phyloP scores from a whole-genome alignment of 495 filamentous ascomycete species.

The Trichocladium antarcticum region DNA sequence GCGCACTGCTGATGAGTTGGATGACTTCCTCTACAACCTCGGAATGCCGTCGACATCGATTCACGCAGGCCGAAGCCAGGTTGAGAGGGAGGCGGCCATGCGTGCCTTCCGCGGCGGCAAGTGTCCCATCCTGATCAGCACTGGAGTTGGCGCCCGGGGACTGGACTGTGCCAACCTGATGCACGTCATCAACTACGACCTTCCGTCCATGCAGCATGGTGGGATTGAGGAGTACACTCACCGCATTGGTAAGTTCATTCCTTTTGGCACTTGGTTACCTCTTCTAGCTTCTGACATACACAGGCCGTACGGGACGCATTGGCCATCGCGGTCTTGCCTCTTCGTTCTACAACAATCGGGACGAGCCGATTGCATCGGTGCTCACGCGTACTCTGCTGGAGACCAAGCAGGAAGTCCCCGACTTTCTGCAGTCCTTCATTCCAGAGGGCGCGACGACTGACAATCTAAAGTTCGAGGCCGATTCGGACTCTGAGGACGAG shows the following conservation, averaged over 20 bases:
- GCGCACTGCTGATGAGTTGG: conserved; percentile 61
- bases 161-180: conserved; percentile 76
- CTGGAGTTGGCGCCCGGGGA: conserved; percentile 78
- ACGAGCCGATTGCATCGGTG: conserved; percentile 55
- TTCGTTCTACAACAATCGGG: conserved; percentile 66
- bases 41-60: conserved; percentile 75
- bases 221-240: conserved; percentile 92
- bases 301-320: conserved; percentile 87
- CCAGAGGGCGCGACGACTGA: conserved; percentile 41
- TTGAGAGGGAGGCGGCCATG: conserved; percentile 88
- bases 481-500: conserved; percentile 47
- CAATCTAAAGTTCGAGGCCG: conserved; percentile 48
- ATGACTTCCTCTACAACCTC: conserved; percentile 75
- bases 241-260: conserved; percentile 60
- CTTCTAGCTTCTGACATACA: conserved; percentile 12
- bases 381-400: conserved; percentile 74
- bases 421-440: conserved; percentile 59
- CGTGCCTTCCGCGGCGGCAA: conserved; percentile 67
- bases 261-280: neutral
- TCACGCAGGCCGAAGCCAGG: conserved; percentile 76
- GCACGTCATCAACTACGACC: conserved; percentile 88
- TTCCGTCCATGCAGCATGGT: conserved; percentile 58
- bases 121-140: conserved; percentile 71
- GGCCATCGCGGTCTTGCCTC: conserved; percentile 78
- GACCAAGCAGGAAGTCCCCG: conserved; percentile 62